phyloP scores from a whole-genome alignment of 1,284 basidiomycete species.

The Leucoagaricus sp. region DNA sequence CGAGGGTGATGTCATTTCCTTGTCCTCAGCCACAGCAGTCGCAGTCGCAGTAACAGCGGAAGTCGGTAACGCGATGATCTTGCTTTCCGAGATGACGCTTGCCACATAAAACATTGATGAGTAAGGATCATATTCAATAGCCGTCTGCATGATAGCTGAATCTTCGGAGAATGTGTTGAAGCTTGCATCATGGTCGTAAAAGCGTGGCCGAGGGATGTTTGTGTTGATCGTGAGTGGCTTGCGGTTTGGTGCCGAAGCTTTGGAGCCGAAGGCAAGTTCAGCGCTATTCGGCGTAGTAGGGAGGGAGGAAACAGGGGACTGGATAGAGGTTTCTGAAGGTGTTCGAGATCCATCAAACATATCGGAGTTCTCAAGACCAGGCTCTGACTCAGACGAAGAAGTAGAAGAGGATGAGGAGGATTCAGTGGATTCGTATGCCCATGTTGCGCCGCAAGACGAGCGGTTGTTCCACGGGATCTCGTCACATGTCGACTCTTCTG shows the following conservation, averaged over 20 bases:
- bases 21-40: constrained; percentile 36
- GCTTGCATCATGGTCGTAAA: constrained; percentile 48
- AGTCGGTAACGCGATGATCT: constrained; percentile 43
- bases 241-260: constrained; percentile 28
- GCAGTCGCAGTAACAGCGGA: constrained; percentile 34
- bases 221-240: constrained; percentile 60
- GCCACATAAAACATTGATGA: constrained; percentile 55
- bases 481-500: constrained; percentile 37
- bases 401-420: constrained; percentile 25
- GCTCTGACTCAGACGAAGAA: constrained; percentile 22
- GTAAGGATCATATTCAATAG: constrained; percentile 60
- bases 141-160: constrained; percentile 66
- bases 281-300: constrained; percentile 54
- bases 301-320: constrained; percentile 42
- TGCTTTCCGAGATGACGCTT: constrained; percentile 43
- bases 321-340: constrained; percentile 26
- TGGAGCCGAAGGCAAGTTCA: constrained; percentile 40
- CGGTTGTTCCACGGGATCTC: constrained; percentile 31
- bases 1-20: constrained; percentile 48
- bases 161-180: constrained; percentile 47
- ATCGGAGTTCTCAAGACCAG: constrained; percentile 17
- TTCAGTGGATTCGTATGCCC: constrained; percentile 43
- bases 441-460: constrained; percentile 38
- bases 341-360: constrained; percentile 29
- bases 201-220: constrained; percentile 48